Evolutionary conservation across 2,329 filamentous ascomycete genomes (phyloP).

Genomic region (Fusarium sp.): DNA sequence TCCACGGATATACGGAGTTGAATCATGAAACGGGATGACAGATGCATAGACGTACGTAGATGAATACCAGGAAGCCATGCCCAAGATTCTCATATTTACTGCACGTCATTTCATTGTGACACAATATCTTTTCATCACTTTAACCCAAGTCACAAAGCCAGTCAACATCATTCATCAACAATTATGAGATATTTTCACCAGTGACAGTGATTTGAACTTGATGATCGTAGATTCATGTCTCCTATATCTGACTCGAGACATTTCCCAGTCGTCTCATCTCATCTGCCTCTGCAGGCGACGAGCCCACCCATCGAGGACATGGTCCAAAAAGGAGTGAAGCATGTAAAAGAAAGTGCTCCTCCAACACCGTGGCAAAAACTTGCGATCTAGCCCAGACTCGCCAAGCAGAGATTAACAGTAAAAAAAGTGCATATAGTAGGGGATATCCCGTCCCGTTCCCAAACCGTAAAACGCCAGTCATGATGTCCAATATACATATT

Average conservation of each 20-base stretch:
- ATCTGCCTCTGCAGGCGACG: not conserved
- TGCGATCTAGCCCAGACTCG: slow-evolving; percentile 29
- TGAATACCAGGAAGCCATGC: slow-evolving; percentile 14
- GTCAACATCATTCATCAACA: not conserved
- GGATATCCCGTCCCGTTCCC: slow-evolving; percentile 28
- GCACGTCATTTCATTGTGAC: too few relatives aligned
- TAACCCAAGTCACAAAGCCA: too few relatives aligned
- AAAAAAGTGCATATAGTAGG: slow-evolving; percentile 29
- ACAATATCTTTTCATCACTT: not conserved
- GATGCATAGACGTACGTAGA: slow-evolving; percentile 31
- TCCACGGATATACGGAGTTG: not conserved
- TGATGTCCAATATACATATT: slow-evolving; percentile 47
- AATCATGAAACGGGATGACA: not conserved
- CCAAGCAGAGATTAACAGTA: slow-evolving; percentile 22
- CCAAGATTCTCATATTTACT: too few relatives aligned
- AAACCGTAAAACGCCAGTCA: slow-evolving; percentile 40
- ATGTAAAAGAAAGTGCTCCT: slow-evolving; percentile 24
- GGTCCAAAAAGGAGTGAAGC: slow-evolving; percentile 22
- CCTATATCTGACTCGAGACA: not conserved
- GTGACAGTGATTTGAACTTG: not conserved
- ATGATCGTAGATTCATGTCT: slow-evolving; percentile 22
- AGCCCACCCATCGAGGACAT: slow-evolving; percentile 3
- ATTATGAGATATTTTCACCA: not conserved
- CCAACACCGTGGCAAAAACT: slow-evolving; percentile 44
- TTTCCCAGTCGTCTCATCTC: slow-evolving; percentile 7